phyloP scores from a whole-genome alignment of 2,329 filamentous ascomycete genomes.

The Dothideomycetes sp. region DNA sequence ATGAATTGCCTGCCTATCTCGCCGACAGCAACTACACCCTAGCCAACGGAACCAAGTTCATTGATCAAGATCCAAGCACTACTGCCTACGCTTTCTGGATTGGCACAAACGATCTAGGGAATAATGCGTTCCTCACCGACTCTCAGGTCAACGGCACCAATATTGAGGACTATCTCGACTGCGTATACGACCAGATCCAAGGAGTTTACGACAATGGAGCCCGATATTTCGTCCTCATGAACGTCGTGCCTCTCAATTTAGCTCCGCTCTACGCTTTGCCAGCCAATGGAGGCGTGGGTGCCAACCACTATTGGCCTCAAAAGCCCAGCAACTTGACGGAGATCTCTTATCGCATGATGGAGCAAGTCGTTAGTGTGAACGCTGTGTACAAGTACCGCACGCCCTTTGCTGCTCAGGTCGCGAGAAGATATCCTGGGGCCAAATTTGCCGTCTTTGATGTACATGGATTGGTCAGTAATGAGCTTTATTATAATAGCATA shows the following conservation, averaged over 20 bases:
- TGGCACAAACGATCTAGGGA: slow-evolving; percentile 69
- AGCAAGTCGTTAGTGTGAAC: slow-evolving; percentile 41
- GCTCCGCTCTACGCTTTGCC: slow-evolving; percentile 53
- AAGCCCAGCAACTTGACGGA: slow-evolving; percentile 40
- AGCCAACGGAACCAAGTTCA: slow-evolving; percentile 27
- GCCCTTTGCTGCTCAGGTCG: slow-evolving; percentile 32
- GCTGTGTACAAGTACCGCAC: slow-evolving; percentile 41
- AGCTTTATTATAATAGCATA: no score
- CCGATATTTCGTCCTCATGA: slow-evolving; percentile 62
- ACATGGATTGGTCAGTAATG: slow-evolving; percentile 42
- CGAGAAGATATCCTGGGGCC: slow-evolving; percentile 39
- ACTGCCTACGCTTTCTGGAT: slow-evolving; percentile 72
- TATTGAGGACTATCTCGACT: slow-evolving; percentile 55
- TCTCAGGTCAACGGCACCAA: slow-evolving; percentile 48
- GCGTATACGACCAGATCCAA: slow-evolving; percentile 54
- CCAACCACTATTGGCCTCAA: slow-evolving; percentile 36
- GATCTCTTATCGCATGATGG: slow-evolving; percentile 40
- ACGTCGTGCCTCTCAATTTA: slow-evolving; percentile 55
- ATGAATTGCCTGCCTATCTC: slow-evolving; percentile 37
- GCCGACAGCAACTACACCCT: slow-evolving; percentile 26
- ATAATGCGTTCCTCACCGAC: slow-evolving; percentile 54
- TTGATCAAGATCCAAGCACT: slow-evolving; percentile 39
- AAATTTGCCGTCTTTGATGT: slow-evolving; percentile 58
- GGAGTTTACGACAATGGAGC: slow-evolving; percentile 54
- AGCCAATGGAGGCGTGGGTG: slow-evolving; percentile 30